Base-by-base conservation (phyloP, 2,329 filamentous ascomycete genomes). In the Orbilia oligospora region DNA sequence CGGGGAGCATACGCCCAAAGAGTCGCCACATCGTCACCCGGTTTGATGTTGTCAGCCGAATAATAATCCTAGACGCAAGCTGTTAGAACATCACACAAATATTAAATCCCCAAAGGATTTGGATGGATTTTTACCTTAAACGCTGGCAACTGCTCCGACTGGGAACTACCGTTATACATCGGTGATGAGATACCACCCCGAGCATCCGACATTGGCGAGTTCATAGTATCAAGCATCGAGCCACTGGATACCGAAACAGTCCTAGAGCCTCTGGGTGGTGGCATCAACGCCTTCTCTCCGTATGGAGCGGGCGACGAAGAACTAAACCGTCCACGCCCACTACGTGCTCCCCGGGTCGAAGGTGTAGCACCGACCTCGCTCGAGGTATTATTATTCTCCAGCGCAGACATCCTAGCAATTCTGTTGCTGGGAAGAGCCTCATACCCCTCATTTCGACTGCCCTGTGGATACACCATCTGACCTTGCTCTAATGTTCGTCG, bases 1-100 rank as follows among this genome's bases (percentile, higher is more conserved):
- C 96, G 92, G 38, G 96, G 95, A 82, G 97, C 93, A 84, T 99
- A 99, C 1, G 96, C 95, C 96, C 96, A 99, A 14, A 99, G 88
- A 1, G 94, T 93, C 14, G 96, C 90, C 49, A 99, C 95, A 76
- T 92, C 91, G 82, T 98, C 94, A 71, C 93, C 92, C 0, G 95
- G 92, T 82, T 95, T 93, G 73, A 99, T 97, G 82, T 98, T 94
- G 82, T 98, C 96, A 82, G 95, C 91, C 1, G 95, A 98, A 84
- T 99, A 99, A 85, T 99, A 99, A 84, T 99, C 96, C 83, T 82
- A 56, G 6, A 30, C 22, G 33, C 3, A n/a, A 69, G 22, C 41
- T 20, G 41, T 71, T 63, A 68, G 67, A 44, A 61, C n/a, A 44
- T 9, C 30, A 67, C 4, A 6, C 12, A 22, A 46, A n/a, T n/a